These are phyloP conservation scores for Nakataea oryzae DNA, from an alignment of 2,329 filamentous ascomycete species.

Conservation along the genomic window DNA sequence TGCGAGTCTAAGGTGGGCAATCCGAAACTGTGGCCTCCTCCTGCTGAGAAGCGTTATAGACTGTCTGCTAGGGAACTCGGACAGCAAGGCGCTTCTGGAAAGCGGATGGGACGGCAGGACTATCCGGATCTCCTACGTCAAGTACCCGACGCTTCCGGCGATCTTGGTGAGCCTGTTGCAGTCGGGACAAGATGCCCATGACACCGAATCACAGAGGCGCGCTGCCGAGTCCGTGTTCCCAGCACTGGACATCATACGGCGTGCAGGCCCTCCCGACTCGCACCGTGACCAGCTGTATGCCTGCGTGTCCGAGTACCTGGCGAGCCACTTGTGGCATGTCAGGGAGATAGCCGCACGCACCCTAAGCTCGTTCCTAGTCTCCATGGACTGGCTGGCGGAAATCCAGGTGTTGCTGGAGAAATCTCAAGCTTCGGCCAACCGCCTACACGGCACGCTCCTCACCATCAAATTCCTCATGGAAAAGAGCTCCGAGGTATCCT, in stretches of 20 bases:
- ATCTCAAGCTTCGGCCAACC: slow-evolving; percentile 31
- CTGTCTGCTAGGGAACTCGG: slow-evolving; percentile 63
- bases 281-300: slow-evolving; percentile 43
- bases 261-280: slow-evolving; percentile 54
- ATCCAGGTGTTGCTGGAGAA: slow-evolving; percentile 26
- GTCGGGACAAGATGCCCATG: slow-evolving; percentile 26
- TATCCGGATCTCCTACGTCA: slow-evolving; percentile 57
- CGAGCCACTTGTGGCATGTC: slow-evolving; percentile 67
- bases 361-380: slow-evolving; percentile 50
- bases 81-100: slow-evolving; percentile 54
- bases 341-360: slow-evolving; percentile 72
- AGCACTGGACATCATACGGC: slow-evolving; percentile 68
- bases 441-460: slow-evolving; percentile 47
- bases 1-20: slow-evolving; percentile 58
- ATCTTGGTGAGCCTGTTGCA: slow-evolving; percentile 55
- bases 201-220: slow-evolving; percentile 19
- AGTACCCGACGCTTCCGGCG: slow-evolving; percentile 53
- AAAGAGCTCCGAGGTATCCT: slow-evolving; percentile 9
- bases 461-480: slow-evolving; percentile 46
- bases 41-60: slow-evolving; percentile 80
- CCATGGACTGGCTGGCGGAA: slow-evolving; percentile 33
- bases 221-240: slow-evolving; percentile 68
- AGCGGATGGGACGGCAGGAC: slow-evolving; percentile 54
- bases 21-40: slow-evolving; percentile 86
- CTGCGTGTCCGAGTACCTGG: slow-evolving; percentile 52